Evolutionary conservation across 768 basidiomycete species (phyloP).

Genomic region (Tricholoma sp.): DNA sequence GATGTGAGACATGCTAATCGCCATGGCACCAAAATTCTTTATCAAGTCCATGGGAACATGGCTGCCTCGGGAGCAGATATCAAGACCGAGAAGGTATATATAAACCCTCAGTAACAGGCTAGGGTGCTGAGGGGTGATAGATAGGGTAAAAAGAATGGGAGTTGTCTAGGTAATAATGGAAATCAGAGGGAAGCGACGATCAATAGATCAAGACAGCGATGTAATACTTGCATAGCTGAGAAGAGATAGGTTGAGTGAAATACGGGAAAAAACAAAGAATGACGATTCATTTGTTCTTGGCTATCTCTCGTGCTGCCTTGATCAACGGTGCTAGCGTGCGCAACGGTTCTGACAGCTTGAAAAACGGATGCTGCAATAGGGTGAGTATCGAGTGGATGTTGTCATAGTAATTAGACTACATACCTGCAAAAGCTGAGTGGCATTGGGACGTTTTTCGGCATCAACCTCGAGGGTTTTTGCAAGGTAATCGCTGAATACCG

Average conservation of each 20-base stretch:
- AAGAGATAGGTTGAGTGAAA: neutral
- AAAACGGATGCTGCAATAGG: conserved; percentile 73
- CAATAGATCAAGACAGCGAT: conserved; percentile 1
- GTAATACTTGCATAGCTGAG: neutral
- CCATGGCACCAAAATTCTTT: neutral
- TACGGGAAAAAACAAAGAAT: neutral
- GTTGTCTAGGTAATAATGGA: neutral
- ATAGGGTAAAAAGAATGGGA: neutral
- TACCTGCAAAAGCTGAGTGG: conserved; percentile 75
- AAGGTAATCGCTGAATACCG: conserved; percentile 87
- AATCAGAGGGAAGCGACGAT: neutral
- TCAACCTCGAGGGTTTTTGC: conserved; percentile 89
- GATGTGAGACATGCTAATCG: neutral
- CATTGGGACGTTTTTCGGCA: conserved; percentile 88
- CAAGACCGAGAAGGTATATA: neutral
- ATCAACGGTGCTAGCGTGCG: conserved; percentile 84
- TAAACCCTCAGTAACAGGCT: neutral
- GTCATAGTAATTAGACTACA: conserved; percentile 6
- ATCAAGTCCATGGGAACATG: neutral
- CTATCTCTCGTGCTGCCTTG: conserved; percentile 87
- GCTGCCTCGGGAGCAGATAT: neutral
- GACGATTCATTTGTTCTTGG: conserved; percentile 47
- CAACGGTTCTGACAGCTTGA: conserved; percentile 81
- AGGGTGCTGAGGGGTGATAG: conserved; percentile 1
- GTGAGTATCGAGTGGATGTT: conserved; percentile 2